Base-by-base conservation (phyloP, 768 basidiomycete species). In the Auricularia sp. region DNA sequence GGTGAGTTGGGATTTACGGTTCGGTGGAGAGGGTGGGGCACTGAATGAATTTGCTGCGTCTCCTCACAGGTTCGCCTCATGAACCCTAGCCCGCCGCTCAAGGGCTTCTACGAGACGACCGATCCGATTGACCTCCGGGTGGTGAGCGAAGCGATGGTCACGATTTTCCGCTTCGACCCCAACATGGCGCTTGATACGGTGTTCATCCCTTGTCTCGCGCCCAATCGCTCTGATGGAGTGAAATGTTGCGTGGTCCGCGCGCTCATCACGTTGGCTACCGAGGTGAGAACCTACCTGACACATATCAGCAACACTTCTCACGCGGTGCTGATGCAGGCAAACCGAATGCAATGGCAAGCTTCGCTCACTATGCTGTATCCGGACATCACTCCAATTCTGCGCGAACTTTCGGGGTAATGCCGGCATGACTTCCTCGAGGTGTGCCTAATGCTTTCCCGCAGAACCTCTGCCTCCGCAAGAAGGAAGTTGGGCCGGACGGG, bases 191-290 rank as follows among this genome's bases (percentile, higher is more conserved):
- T 84, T 2, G 61, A 86, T 5, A 78, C 78, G 0, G 70, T 92
- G 6, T 90, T 93, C 70, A 69, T 76, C 29, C 77, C 78, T 12
- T 90, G 90, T 67, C 72, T 92, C 47, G 85, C 87, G 63, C 84
- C 91, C 8, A 89, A 92, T 68, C 83, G 88, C 36, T 87, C 90
- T 1, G 89, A 92, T 34, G 87, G 87, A 1, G 84, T 90, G 68
- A 93, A 93, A 77, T 83, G 87, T 10, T 84, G 84, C 65, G 92
- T 82, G 1, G 79, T 93, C 62, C 84, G 87, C 66, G 90, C 92
- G 2, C 85, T 83, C 68, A 74, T 90, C 44, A 88, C 85, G 0
- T 71, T 93, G 36, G 77, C 81, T 7, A 80, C 84, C 63, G 91
- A 94, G 78, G 88, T 86, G 69, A 42, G 39, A 42, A 64, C 75